Evolutionary conservation across 148 eudicot species (phyloP), one percentile per base, ranked within the genome.

Genomic region (Camellia sinensis): DNA sequence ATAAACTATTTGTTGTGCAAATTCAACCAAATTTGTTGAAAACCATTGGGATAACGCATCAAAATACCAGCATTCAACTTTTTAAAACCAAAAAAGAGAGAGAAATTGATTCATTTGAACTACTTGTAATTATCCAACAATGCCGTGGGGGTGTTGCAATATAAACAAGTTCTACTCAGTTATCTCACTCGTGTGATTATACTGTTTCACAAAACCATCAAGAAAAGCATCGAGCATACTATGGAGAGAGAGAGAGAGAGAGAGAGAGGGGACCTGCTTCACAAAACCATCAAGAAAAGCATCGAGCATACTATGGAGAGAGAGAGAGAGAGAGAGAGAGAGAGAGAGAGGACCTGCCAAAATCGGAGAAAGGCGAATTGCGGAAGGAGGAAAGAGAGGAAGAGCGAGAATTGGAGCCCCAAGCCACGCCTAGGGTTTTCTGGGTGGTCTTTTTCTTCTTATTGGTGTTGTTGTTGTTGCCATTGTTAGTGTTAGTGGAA

Each of bases 361-460:
- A 85, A 83, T 92, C 92, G 67, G 97, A 86, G 85, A 95, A 95
- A 0, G 97, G 97, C 5, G 98, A 84, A 18, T 67, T 87, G 46
- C 95, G 94, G 77, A 86, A 92, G 48, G 96, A 85, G 73, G 96
- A 88, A 0, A 89, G 91, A 62, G 97, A 93, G n/a, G 97, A 86
- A 60, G 98, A 85, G 69, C 75, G 90, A 81, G 98, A 95, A 85
- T 89, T 86, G 44, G 93, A 57, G 21, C 97, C 97, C 98, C 98
- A 95, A 60, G 91, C 92, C 72, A 84, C 84, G 50, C 97, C 97
- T 85, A 95, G 97, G 94, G 97, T 91, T 91, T 95, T 93, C 89
- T 95, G 98, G 48, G 62, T 88, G 1, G 82, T 79, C 46, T 82
- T 86, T 19, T 77, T 90, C 86, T 85, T 90, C 87, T 88, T 93